These are phyloP conservation scores for Pythium oligandrum DNA, from an alignment of 352 stramenopile species.

Conservation along the genomic window DNA sequence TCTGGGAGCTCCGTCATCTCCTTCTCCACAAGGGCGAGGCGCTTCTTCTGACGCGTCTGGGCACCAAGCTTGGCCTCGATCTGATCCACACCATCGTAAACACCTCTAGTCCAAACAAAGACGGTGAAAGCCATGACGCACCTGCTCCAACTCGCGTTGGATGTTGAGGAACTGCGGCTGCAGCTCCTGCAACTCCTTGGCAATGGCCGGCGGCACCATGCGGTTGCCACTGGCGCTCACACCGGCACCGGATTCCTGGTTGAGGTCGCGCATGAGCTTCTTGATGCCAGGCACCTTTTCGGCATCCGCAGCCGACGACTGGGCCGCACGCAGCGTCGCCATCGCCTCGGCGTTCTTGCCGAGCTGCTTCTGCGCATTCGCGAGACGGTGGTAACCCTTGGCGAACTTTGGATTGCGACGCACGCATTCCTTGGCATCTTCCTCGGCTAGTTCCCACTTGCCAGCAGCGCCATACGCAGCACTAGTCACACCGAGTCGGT, in stretches of 20 bases:
- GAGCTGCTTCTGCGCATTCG: constrained; percentile 76
- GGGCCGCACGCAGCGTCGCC: constrained; percentile 49
- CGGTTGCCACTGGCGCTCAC: constrained; percentile 18
- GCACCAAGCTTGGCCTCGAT: constrained; percentile 66
- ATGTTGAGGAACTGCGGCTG: constrained; percentile 77
- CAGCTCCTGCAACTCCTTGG: constrained; percentile 76
- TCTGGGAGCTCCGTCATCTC: constrained; percentile 63
- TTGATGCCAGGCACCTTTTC: constrained; percentile 71
- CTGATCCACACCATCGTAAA: constrained; percentile 11
- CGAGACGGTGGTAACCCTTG: constrained; percentile 60
- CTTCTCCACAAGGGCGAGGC: constrained; percentile 61
- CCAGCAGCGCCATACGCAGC: constrained; percentile 61
- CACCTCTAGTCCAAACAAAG: background rate
- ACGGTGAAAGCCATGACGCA: background rate
- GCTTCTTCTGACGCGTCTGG: constrained; percentile 69
- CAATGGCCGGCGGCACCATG: constrained; percentile 52
- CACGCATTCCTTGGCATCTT: constrained; percentile 72
- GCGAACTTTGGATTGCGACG: constrained; percentile 65
- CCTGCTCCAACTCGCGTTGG: constrained; percentile 68
- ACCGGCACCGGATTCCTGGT: constrained; percentile 27
- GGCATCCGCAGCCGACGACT: constrained; percentile 23
- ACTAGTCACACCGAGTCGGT: constrained; percentile 16
- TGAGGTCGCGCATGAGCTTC: constrained; percentile 71
- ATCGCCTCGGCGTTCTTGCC: constrained; percentile 66
- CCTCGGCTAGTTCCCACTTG: constrained; percentile 68